These are phyloP conservation scores for Saccharum officinarum DNA, from an alignment of 176 grass and related monocot species.

Conservation along the genomic window DNA sequence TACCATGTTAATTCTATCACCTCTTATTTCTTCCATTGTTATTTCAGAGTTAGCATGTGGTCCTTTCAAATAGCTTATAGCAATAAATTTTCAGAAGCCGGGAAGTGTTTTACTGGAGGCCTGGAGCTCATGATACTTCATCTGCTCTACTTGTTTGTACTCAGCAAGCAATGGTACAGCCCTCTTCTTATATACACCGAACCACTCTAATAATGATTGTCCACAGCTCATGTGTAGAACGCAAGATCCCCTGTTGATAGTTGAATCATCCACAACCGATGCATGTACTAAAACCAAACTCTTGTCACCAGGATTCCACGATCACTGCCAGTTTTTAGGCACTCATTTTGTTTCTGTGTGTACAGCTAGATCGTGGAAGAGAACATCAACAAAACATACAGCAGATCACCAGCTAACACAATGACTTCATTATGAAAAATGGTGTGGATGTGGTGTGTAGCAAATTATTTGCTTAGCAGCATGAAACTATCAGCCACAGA, in stretches of 20 bases:
- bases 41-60: not conserved
- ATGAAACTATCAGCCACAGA: not conserved
- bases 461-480: not conserved
- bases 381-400: not conserved
- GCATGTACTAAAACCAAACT: not conserved
- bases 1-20: not conserved
- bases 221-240: not conserved
- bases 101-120: not conserved
- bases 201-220: not conserved
- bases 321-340: not conserved
- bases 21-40: not conserved
- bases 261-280: not conserved
- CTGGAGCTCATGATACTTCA: not conserved
- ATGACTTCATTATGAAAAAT: not conserved
- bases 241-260: not conserved
- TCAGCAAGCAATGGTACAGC: not conserved
- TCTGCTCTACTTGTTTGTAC: not conserved
- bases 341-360: not conserved
- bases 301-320: not conserved
- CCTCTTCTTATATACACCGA: not conserved
- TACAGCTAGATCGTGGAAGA: not conserved
- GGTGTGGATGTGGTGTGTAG: no score
- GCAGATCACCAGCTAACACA: not conserved
- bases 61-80: not conserved
- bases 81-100: not conserved